Evolutionary conservation across 2,329 filamentous ascomycete species (phyloP).

Genomic region (Phyllosticta citribraziliensis): DNA sequence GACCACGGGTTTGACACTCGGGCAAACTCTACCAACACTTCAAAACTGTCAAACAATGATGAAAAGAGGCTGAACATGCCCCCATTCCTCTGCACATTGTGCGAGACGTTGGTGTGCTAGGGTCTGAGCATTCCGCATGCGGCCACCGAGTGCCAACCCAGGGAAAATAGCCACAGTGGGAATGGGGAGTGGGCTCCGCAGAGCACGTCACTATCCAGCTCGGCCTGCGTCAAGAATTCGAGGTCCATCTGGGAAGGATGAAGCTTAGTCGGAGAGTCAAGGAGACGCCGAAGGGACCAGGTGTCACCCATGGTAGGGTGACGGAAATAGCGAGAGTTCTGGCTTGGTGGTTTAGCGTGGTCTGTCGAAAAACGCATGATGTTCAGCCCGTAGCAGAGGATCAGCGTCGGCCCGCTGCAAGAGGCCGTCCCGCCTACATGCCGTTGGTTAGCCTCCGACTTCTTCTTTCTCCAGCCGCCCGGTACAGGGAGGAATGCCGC

Average conservation of each 20-base stretch:
- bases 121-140: slow-evolving; percentile 11
- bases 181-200: not conserved
- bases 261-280: not conserved
- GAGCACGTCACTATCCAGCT: not conserved
- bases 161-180: slow-evolving; percentile 6
- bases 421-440: slow-evolving; percentile 6
- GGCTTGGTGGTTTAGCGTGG: not conserved
- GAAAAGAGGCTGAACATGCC: slow-evolving; percentile 8
- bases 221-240: not conserved
- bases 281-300: slow-evolving; percentile 1
- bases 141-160: not conserved
- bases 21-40: slow-evolving; percentile 16
- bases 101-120: not conserved
- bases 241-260: not conserved
- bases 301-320: slow-evolving; percentile 1
- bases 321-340: not conserved
- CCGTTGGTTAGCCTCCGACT: slow-evolving; percentile 4
- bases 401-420: slow-evolving; percentile 4
- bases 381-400: slow-evolving; percentile 4
- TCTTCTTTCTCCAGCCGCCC: slow-evolving; percentile 5
- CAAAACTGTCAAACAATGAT: slow-evolving; percentile 14
- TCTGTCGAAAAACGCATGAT: slow-evolving; percentile 2
- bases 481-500: slow-evolving; percentile 7
- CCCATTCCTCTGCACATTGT: slow-evolving; percentile 8
- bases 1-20: slow-evolving; percentile 16